Percentiles rank a stretch among this genome's conserved stretches.
phyloP scores from a whole-genome alignment of 352 stramenopile species.

The Vaucheria bursata region DNA sequence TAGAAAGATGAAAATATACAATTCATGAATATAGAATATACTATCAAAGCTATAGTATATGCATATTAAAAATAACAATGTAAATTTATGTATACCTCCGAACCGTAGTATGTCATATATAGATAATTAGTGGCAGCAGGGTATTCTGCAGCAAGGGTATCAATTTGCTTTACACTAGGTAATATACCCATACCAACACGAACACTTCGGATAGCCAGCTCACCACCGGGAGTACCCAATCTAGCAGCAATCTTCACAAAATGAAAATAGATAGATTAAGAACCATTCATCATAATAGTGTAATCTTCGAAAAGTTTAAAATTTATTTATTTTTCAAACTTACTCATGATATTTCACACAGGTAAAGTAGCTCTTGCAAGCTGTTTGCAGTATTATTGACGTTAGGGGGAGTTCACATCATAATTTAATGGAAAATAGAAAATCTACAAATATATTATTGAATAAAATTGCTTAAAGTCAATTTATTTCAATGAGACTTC shows the following conservation, averaged over 20 bases:
- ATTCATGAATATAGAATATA: neutral
- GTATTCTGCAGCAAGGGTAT: conserved; percentile 84
- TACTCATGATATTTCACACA: too few species aligned
- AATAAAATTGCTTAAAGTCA: too few species aligned
- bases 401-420: too few species aligned
- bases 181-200: neutral
- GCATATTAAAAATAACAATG: neutral
- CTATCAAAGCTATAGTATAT: neutral
- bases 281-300: neutral
- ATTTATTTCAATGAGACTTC: too few species aligned
- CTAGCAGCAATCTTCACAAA: neutral
- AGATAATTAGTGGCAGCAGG: conserved; percentile 91
- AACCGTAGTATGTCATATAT: conserved; percentile 91
- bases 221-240: neutral
- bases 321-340: neutral
- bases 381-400: too few species aligned
- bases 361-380: too few species aligned
- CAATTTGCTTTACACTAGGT: neutral
- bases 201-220: neutral
- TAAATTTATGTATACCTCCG: conserved; percentile 53
- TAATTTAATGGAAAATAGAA: too few species aligned
- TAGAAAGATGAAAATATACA: neutral
- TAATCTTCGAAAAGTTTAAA: neutral
- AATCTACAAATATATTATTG: too few species aligned
- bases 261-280: neutral